Conservation (phyloP, 2,329 filamentous ascomycete species). For the Cladosporium colombiae region DNA sequence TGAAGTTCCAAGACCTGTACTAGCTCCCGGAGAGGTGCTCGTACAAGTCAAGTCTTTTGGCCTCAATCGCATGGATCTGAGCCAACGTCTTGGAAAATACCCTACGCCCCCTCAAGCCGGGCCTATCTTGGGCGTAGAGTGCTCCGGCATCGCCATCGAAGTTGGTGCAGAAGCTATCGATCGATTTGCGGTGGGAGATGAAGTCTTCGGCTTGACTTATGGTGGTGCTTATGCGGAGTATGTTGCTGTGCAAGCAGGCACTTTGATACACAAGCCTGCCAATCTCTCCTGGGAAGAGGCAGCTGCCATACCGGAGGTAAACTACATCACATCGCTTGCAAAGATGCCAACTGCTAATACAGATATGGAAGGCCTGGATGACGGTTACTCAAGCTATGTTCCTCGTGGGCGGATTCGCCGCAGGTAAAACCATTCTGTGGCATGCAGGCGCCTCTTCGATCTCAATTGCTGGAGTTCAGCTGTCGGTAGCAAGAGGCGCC, state of each 20-base stretch:
- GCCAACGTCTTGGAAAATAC: background rate
- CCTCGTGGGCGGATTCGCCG: background rate
- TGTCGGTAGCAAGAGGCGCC: background rate
- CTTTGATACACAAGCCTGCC: background rate
- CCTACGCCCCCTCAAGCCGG: background rate
- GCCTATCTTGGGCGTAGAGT: background rate
- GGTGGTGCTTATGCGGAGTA: background rate
- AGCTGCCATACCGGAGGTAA: background rate
- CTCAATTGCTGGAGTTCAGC: background rate
- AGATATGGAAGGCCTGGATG: background rate
- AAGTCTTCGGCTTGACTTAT: background rate
- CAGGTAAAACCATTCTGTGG: background rate
- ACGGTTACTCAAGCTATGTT: background rate
- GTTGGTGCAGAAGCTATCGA: background rate
- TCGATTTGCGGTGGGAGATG: background rate
- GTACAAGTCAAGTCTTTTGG: background rate
- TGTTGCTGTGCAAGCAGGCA: background rate
- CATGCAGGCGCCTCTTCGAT: background rate
- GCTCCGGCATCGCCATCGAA: background rate
- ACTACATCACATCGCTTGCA: background rate
- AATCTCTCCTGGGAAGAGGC: background rate
- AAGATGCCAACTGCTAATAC: background rate
- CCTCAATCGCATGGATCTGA: background rate
- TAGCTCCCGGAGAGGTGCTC: background rate
- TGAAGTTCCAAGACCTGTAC: background rate